Conservation (phyloP, 441 rosid genomes). For the Isatis lusitanica region DNA sequence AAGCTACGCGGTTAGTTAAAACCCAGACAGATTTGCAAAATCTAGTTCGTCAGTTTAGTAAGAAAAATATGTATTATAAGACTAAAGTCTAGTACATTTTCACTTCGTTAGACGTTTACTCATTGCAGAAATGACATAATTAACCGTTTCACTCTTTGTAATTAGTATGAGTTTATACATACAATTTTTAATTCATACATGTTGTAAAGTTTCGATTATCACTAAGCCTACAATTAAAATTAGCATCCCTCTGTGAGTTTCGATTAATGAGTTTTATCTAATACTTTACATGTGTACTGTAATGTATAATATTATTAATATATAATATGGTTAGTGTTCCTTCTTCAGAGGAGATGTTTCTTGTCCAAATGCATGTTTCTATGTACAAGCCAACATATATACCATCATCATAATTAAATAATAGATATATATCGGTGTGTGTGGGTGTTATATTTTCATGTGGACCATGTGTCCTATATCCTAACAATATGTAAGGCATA, state of each 20-base stretch:
- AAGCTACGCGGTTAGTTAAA: background rate
- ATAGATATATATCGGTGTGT: background rate
- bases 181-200: background rate
- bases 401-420: background rate
- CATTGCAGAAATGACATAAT: background rate
- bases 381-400: constrained; percentile 1
- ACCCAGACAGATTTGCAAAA: background rate
- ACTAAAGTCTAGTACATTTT: background rate
- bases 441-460: background rate
- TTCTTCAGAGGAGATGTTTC: constrained; percentile 7
- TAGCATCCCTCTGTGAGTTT: background rate
- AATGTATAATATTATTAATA: background rate
- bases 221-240: background rate
- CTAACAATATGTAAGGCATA: background rate
- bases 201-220: background rate
- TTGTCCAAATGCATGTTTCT: constrained; percentile 14
- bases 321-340: constrained; percentile 15
- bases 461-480: constrained; percentile 13
- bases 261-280: constrained; percentile 1
- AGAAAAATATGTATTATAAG: background rate
- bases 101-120: background rate
- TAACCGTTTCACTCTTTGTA: background rate
- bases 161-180: background rate
- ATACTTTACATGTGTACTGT: constrained; percentile 15
- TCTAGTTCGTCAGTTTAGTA: background rate